Percentiles rank a stretch among this genome's conserved stretches.
phyloP scores from a whole-genome alignment of 805 yeast genomes.

The Sugiyamaella qingdaonensis region DNA sequence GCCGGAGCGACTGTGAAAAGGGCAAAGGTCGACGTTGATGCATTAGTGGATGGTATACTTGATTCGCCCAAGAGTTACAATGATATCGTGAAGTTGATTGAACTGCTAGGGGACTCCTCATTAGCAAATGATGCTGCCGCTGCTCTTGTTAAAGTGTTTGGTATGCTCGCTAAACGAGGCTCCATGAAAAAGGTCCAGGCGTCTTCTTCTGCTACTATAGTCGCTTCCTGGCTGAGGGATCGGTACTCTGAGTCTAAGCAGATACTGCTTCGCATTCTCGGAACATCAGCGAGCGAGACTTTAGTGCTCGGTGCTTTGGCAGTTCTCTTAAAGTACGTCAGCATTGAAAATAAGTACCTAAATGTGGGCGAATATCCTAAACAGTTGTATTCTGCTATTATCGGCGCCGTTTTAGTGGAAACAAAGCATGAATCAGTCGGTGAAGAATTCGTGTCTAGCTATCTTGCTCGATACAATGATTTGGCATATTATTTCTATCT shows the following conservation, averaged over 20 bases:
- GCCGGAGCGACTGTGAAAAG: neutral
- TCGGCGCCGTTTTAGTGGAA: slow-evolving; percentile 49
- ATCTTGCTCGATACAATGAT: slow-evolving; percentile 53
- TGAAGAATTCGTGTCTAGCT: neutral
- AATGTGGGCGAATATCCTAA: slow-evolving; percentile 58
- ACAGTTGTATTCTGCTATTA: slow-evolving; percentile 43
- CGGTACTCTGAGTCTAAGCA: slow-evolving; percentile 53
- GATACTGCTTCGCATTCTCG: slow-evolving; percentile 41
- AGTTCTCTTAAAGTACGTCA: slow-evolving; percentile 41
- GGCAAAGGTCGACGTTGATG: neutral
- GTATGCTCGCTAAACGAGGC: slow-evolving; percentile 42
- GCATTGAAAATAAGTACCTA: slow-evolving; percentile 47
- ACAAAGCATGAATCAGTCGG: slow-evolving; percentile 35
- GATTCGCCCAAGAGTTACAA: slow-evolving; percentile 52
- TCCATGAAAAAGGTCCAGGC: slow-evolving; percentile 32
- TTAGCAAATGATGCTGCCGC: slow-evolving; percentile 25
- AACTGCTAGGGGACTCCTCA: slow-evolving; percentile 32
- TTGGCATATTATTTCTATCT: slow-evolving; percentile 68
- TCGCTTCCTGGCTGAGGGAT: slow-evolving; percentile 61
- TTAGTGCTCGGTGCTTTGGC: slow-evolving; percentile 20
- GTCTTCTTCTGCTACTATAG: slow-evolving; percentile 40
- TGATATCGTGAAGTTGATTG: slow-evolving; percentile 46
- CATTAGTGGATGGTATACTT: slow-evolving; percentile 23
- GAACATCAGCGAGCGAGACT: slow-evolving; percentile 14
- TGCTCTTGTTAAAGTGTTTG: slow-evolving; percentile 46